These are phyloP conservation scores for Termitomyces sp. DNA, from an alignment of 768 basidiomycete genomes.

Conservation along the genomic window DNA sequence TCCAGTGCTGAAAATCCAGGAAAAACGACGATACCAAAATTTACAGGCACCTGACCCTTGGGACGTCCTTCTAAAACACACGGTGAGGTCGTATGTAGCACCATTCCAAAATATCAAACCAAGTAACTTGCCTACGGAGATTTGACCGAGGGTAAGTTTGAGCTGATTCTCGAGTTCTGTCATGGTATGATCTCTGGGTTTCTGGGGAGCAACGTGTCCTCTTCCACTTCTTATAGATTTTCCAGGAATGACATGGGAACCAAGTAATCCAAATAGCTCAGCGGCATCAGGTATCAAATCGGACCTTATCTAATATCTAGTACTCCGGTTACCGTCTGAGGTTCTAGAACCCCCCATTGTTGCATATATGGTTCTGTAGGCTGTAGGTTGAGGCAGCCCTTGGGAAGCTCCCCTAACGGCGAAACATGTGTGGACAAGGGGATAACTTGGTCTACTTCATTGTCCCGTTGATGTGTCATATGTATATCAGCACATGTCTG, in stretches of 20 bases:
- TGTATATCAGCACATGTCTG: too few species aligned
- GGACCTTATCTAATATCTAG: neutral
- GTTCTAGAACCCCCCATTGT: too few species aligned
- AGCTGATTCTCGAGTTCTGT: neutral
- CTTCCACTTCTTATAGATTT: neutral
- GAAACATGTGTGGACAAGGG: too few species aligned
- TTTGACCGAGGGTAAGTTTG: neutral
- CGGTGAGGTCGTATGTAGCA: too few species aligned
- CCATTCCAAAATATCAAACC: too few species aligned
- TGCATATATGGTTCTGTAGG: too few species aligned
- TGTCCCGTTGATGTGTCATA: too few species aligned
- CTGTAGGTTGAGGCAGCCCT: neutral
- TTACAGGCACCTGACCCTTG: constrained; percentile 8
- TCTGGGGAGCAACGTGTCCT: neutral
- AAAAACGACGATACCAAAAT: constrained; percentile 23
- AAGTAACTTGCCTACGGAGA: neutral
- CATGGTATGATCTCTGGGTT: neutral
- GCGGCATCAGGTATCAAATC: neutral
- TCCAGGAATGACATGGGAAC: neutral
- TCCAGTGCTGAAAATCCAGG: constrained; percentile 29
- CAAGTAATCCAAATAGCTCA: neutral
- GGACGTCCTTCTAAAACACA: constrained; percentile 1
- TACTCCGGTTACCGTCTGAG: too few species aligned
- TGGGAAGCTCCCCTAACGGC: too few species aligned
- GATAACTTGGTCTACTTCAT: too few species aligned